Evolutionary conservation across 192 early-diverging fungal species (phyloP), one percentile per base, ranked within the genome.

Genomic region (Chytriomyces confervae): DNA sequence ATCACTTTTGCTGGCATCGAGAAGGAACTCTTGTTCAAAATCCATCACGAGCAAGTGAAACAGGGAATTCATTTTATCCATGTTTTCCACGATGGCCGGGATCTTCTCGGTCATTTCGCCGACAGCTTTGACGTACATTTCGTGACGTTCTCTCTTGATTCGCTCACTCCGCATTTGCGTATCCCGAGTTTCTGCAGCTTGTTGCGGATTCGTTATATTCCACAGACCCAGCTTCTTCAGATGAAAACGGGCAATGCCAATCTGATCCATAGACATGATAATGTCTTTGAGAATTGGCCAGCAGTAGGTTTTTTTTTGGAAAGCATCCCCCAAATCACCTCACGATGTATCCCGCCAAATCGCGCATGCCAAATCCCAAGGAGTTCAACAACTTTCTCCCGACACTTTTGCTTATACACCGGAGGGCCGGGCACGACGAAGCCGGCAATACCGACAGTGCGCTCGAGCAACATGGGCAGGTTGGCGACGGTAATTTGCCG

Each of bases 181-280:
- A 3, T 74, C 72, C 8, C 53, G 53, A 9, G 7, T 49, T 36
- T 9, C 16, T 9, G 8, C 24, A 8, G 43, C 29, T 7, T 10
- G 7, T 11, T 11, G 20, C 36, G 53, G 43, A 8, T 18, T 20
- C 7, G 43, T 49, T 9, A 9, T 10, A 45, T 10, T 23, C n/a
- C 8, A 29, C n/a, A 74, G 23, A 8, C 61, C 61, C 9, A 48
- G 16, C 61, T 49, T 29, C 18, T 45, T 16, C 36, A 74, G 43
- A 16, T 61, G 61, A 18, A 45, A 63, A n/a, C 43, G 27, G 13
- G 72, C 72, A 74, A 74, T 63, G 13, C 29, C 72, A 36, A 74
- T 18, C 18, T 74, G 61, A 36, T 36, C 36, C 36, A 36, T 36
- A 36, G 36, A 36, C 36, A 36, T 57, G 53, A 57, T 57, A 57